Evolutionary conservation across 805 yeast species (phyloP).

Genomic region (Hanseniaspora lachancei): DNA sequence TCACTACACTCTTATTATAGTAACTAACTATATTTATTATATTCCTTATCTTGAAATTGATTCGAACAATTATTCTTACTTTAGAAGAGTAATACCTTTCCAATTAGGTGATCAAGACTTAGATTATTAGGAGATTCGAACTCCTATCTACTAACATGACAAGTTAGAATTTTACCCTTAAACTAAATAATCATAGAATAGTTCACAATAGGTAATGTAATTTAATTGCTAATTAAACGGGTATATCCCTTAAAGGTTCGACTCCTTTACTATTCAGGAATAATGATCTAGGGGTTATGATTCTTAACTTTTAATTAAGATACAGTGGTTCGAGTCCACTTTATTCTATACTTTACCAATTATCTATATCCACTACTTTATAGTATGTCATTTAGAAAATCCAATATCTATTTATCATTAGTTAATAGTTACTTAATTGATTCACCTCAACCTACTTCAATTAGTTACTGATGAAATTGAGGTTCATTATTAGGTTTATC

Average conservation of each 20-base stretch:
- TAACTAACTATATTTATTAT: background rate
- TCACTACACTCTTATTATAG: background rate
- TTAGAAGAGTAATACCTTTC: background rate
- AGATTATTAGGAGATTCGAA: background rate
- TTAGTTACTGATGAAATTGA: conserved; percentile 8
- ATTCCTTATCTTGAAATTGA: background rate
- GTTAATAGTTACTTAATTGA: conserved; percentile 13
- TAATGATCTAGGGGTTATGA: conserved; percentile 13
- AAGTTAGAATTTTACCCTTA: conserved; percentile 2
- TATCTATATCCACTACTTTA: background rate
- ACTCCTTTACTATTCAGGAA: conserved; percentile 15
- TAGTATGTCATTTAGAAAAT: conserved; percentile 7
- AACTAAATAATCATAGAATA: background rate
- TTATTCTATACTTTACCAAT: background rate
- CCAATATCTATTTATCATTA: conserved; percentile 12
- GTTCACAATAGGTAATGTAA: conserved; percentile 12
- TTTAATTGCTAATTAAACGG: conserved; percentile 12
- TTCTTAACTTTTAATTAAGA: conserved; percentile 15
- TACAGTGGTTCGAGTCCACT: conserved; percentile 18
- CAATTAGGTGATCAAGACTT: background rate
- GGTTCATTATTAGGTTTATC: conserved; percentile 7
- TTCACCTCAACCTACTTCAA: background rate
- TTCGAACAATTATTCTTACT: background rate
- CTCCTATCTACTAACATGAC: background rate
- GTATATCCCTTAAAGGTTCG: conserved; percentile 14